Percentiles rank a stretch among this genome's conserved stretches.
These are phyloP conservation scores for Corymbia maculata DNA, from an alignment of 345 rosid genomes.

Conservation along the genomic window DNA sequence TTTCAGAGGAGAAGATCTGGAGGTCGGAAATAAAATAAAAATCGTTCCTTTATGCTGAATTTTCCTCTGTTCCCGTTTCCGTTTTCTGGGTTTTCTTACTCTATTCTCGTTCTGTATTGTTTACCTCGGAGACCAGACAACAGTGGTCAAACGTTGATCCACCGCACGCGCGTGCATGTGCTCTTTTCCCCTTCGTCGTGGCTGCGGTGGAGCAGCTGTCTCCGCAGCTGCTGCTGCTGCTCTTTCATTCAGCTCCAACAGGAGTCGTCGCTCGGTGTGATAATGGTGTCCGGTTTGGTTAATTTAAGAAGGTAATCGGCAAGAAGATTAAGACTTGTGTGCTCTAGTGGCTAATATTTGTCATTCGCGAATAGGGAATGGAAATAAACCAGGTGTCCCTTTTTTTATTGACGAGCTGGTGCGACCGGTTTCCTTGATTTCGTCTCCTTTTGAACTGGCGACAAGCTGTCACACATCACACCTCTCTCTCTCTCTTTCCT, in stretches of 20 bases:
- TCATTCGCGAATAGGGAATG: neutral
- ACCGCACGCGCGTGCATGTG: neutral
- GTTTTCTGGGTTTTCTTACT: neutral
- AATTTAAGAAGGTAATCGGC: neutral
- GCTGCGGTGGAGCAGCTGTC: neutral
- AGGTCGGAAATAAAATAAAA: neutral
- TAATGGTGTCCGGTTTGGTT: neutral
- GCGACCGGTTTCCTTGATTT: neutral
- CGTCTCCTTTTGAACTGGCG: conserved; percentile 14
- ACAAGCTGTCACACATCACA: conserved; percentile 17
- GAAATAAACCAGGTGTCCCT: neutral
- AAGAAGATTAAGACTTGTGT: neutral
- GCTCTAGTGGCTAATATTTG: neutral
- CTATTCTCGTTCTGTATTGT: neutral
- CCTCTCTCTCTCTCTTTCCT: neutral
- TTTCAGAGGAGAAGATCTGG: conserved; percentile 1
- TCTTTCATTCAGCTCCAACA: neutral
- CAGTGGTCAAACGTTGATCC: neutral
- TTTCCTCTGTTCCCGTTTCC: neutral
- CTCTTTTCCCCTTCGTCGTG: neutral
- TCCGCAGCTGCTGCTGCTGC: neutral
- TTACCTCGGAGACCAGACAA: neutral
- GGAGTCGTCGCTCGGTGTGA: neutral
- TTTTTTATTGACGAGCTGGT: neutral
- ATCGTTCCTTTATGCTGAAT: neutral